These are phyloP conservation scores for Phytophthora foliorum DNA, from an alignment of 352 stramenopile genomes.

Conservation along the genomic window DNA sequence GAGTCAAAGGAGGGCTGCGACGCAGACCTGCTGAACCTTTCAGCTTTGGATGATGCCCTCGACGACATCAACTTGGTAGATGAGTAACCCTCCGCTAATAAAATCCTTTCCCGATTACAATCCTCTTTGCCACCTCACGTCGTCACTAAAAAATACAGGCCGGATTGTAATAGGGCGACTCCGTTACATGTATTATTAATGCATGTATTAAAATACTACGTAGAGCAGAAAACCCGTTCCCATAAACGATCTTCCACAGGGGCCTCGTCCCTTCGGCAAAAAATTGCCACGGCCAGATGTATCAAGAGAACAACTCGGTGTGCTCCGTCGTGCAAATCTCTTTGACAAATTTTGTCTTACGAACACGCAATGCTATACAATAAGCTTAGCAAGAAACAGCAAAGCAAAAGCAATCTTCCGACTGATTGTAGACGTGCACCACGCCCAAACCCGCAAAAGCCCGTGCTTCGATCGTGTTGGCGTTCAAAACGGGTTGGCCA, in stretches of 20 bases:
- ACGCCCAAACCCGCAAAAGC: background rate
- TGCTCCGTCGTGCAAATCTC: constrained; percentile 9
- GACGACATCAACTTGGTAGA: too few species aligned
- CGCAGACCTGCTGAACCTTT: too few species aligned
- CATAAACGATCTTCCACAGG: background rate
- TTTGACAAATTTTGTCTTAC: constrained; percentile 4
- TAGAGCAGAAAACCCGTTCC: background rate
- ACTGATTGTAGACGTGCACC: background rate
- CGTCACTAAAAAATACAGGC: too few species aligned
- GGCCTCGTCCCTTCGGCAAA: background rate
- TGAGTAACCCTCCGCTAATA: too few species aligned
- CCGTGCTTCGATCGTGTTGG: background rate
- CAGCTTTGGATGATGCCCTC: too few species aligned
- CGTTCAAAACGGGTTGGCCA: background rate
- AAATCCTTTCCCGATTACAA: too few species aligned
- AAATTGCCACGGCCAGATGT: constrained; percentile 10
- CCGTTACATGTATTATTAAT: too few species aligned
- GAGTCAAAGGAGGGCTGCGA: too few species aligned
- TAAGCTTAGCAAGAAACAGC: background rate
- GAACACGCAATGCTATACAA: constrained; percentile 14
- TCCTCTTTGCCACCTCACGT: too few species aligned
- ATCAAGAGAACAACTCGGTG: constrained; percentile 17
- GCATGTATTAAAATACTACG: too few species aligned
- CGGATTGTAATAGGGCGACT: too few species aligned
- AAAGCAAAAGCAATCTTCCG: background rate